phyloP scores from a whole-genome alignment of 129 eudicot species.

The Smallanthus sonchifolius region DNA sequence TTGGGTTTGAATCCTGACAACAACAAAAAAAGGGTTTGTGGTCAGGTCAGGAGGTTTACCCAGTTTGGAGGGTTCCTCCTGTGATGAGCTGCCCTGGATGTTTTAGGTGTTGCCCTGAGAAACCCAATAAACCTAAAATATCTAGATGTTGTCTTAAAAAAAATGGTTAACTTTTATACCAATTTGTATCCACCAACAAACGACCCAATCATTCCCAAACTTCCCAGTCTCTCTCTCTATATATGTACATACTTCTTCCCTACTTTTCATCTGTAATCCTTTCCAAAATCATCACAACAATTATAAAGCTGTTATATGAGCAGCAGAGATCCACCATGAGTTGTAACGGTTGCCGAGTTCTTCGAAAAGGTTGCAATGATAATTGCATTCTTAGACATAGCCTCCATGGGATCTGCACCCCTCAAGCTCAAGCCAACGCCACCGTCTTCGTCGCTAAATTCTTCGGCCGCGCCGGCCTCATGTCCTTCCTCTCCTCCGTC shows the following conservation, averaged over 20 bases:
- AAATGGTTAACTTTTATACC: not conserved
- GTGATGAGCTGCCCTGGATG: too few species aligned
- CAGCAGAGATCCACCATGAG: slow-evolving; percentile 42
- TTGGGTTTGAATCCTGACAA: too few species aligned
- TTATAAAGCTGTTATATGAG: slow-evolving; percentile 12
- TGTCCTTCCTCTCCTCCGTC: slow-evolving; percentile 69
- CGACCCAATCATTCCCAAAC: slow-evolving; percentile 31
- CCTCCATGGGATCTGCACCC: slow-evolving; percentile 45
- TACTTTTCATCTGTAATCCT: slow-evolving; percentile 29
- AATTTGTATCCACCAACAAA: slow-evolving; percentile 26
- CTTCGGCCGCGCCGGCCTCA: slow-evolving; percentile 87
- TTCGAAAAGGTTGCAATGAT: slow-evolving; percentile 80
- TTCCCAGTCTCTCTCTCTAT: slow-evolving; percentile 31
- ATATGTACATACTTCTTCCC: slow-evolving; percentile 25
- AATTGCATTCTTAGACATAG: slow-evolving; percentile 72
- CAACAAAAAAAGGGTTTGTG: too few species aligned
- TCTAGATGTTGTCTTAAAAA: too few species aligned
- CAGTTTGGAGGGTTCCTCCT: too few species aligned
- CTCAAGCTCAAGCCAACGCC: slow-evolving; percentile 83
- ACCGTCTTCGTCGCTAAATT: slow-evolving; percentile 84
- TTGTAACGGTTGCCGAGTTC: slow-evolving; percentile 84
- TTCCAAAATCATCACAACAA: slow-evolving; percentile 10
- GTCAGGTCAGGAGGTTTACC: too few species aligned
- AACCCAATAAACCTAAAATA: too few species aligned
- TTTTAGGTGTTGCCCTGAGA: too few species aligned